Conservation (phyloP, 2,329 filamentous ascomycete genomes). For the Helminthosporium solani region DNA sequence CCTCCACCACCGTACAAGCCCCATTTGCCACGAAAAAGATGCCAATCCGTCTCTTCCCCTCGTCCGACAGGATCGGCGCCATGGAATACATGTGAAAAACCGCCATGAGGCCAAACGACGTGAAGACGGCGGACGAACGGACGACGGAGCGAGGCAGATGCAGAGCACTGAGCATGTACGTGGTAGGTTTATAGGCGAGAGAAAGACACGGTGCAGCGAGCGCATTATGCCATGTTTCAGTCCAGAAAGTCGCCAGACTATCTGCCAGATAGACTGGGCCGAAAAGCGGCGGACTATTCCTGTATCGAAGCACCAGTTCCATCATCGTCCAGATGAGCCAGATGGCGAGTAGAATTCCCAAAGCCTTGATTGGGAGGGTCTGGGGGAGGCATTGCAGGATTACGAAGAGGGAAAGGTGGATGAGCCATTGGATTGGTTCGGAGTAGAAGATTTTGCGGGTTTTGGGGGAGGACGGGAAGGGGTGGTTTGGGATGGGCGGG, state of each 20-base stretch:
- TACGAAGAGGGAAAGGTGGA: conserved; percentile 38
- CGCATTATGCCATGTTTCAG: conserved; percentile 47
- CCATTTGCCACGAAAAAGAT: conserved; percentile 46
- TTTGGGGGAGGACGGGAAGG: conserved; percentile 39
- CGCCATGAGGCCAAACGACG: conserved; percentile 44
- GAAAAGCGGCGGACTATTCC: conserved; percentile 40
- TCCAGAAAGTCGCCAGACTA: conserved; percentile 37
- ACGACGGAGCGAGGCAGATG: conserved; percentile 36
- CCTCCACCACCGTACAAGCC: conserved; percentile 32
- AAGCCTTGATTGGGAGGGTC: conserved; percentile 36
- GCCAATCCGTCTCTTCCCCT: conserved; percentile 37
- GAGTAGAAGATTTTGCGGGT: conserved; percentile 41
- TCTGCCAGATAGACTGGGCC: conserved; percentile 43
- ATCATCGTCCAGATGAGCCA: conserved; percentile 46
- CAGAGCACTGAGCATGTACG: conserved; percentile 31
- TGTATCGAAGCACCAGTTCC: conserved; percentile 42
- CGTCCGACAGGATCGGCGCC: conserved; percentile 34
- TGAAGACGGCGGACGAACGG: conserved; percentile 39
- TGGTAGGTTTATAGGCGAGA: conserved; percentile 42
- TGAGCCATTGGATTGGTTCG: conserved; percentile 37
- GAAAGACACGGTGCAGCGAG: conserved; percentile 45
- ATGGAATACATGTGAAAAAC: conserved; percentile 44
- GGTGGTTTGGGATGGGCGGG: conserved; percentile 26
- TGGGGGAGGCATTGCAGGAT: conserved; percentile 42
- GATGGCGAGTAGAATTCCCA: conserved; percentile 43